phyloP scores from a whole-genome alignment of 106 monocot species.

The Narthecium ossifragum region DNA sequence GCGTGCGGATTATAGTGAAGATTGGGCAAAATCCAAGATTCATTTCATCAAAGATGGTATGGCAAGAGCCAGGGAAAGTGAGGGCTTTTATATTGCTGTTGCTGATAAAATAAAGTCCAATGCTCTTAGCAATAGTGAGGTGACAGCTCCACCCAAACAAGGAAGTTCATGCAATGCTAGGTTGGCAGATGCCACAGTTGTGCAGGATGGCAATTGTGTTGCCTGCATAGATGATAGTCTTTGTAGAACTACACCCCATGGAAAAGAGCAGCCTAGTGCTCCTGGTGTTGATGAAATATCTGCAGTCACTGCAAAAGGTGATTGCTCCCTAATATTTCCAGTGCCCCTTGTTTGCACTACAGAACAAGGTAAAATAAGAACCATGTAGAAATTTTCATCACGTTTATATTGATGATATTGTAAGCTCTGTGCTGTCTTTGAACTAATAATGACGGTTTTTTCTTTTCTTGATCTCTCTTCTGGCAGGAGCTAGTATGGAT shows the following conservation, averaged over 20 bases:
- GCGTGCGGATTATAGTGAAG: conserved; percentile 59
- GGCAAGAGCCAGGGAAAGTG: conserved; percentile 34
- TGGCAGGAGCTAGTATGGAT: too few species aligned
- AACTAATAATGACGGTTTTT: neutral
- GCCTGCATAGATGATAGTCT: conserved; percentile 26
- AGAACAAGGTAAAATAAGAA: conserved; percentile 32
- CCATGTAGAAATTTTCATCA: conserved; percentile 22
- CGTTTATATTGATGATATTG: conserved; percentile 4
- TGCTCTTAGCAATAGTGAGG: conserved; percentile 33
- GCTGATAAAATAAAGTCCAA: conserved; percentile 8
- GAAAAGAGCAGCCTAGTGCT: conserved; percentile 26
- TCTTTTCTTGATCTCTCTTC: too few species aligned
- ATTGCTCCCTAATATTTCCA: conserved; percentile 30
- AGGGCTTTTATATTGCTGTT: conserved; percentile 27
- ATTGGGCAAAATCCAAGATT: conserved; percentile 42
- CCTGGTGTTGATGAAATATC: conserved; percentile 42
- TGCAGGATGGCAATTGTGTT: conserved; percentile 39
- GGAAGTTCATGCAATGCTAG: conserved; percentile 34
- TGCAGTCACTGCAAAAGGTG: conserved; percentile 26
- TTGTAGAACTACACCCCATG: conserved; percentile 22
- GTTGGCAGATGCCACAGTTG: conserved; percentile 52
- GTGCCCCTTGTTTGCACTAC: conserved; percentile 16
- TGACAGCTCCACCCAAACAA: conserved; percentile 36
- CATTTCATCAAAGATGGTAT: conserved; percentile 25
- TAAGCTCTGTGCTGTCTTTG: neutral